Base-by-base conservation (phyloP, 2,329 filamentous ascomycete species). In the Colletotrichum godetiae region DNA sequence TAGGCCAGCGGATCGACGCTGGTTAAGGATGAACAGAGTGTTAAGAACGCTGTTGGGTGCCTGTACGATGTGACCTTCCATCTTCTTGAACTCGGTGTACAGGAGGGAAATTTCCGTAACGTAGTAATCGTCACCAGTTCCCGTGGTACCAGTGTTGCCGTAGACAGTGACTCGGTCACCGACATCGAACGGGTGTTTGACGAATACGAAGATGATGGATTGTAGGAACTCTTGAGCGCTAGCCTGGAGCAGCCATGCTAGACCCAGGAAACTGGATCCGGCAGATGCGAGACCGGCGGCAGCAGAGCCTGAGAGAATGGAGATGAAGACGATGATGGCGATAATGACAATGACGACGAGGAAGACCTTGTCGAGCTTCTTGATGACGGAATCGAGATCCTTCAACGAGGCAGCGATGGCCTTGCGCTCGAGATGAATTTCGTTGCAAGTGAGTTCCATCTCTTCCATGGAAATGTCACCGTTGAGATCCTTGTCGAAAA, bases 71-170 rank as follows among this genome's bases (percentile, higher is more conserved):
- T 98, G 95, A 2, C 96, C 96, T 82, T 98, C 93, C 94, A 98
- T 96, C 87, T 98, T 98, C 88, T 98, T 98, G 86, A 98, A 98
- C 79, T 98, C 96, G 15, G 96, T 98, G 81, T 97, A 98, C 19
- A 98, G 88, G 1, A 98, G 88, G 1, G 95, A 93, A 68, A 98
- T 97, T 79, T 98, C 94, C 67, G 97, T 97, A 67, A 98, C 95
- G 76, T 97, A 98, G 83, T 98, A 98, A 78, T 98, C 96, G 78
- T 98, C 96, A 58, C 95, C 95, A 46, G 89, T 90, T 79, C 95
- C 88, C 19, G 88, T 81, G n/a, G 92, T 88, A 74, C 96, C 96
- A 0, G 95, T 95, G 78, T 95, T 97, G 67, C 95, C 95, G 79
- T 98, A 98, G 24, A 98, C 90, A 1, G 93, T 94, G 7, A 98